Evolutionary conservation across 768 basidiomycete genomes (phyloP).

Genomic region (Gyrodon lividus): DNA sequence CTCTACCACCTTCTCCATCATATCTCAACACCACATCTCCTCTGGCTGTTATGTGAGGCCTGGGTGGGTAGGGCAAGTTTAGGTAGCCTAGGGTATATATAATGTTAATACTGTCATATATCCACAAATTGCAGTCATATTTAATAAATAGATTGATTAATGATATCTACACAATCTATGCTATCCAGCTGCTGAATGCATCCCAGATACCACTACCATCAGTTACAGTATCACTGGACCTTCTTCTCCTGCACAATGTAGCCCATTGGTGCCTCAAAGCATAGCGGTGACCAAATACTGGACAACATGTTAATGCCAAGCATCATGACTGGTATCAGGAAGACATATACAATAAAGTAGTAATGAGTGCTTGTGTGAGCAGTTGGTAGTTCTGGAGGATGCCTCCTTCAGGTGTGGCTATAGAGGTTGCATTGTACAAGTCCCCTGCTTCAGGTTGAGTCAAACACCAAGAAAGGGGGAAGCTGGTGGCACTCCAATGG

Average conservation of each 20-base stretch:
- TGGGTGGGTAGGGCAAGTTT: too few relatives aligned
- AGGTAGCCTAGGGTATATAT: too few relatives aligned
- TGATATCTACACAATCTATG: too few relatives aligned
- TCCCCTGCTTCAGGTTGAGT: conserved; percentile 24
- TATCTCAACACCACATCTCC: too few relatives aligned
- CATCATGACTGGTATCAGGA: conserved; percentile 65
- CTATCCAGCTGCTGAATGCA: too few relatives aligned
- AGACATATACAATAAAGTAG: conserved; percentile 60
- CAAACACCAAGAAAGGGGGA: conserved; percentile 28
- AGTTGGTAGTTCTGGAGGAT: conserved; percentile 75
- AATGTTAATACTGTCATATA: too few relatives aligned
- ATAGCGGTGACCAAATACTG: conserved; percentile 69
- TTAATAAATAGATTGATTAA: too few relatives aligned
- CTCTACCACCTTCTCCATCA: too few relatives aligned
- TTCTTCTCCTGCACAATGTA: conserved; percentile 73
- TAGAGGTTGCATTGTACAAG: conserved; percentile 31
- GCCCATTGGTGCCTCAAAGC: conserved; percentile 61
- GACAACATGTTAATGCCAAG: conserved; percentile 65
- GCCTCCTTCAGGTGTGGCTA: conserved; percentile 44
- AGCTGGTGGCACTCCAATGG: conserved; percentile 43
- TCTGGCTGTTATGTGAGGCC: too few relatives aligned
- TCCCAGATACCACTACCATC: conserved; percentile 18
- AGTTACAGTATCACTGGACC: conserved; percentile 51
- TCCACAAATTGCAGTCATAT: too few relatives aligned
- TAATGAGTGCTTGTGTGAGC: conserved; percentile 73